Evolutionary conservation across 2,329 filamentous ascomycete genomes (phyloP).

Genomic region (Bimuria novae-zelandiae): DNA sequence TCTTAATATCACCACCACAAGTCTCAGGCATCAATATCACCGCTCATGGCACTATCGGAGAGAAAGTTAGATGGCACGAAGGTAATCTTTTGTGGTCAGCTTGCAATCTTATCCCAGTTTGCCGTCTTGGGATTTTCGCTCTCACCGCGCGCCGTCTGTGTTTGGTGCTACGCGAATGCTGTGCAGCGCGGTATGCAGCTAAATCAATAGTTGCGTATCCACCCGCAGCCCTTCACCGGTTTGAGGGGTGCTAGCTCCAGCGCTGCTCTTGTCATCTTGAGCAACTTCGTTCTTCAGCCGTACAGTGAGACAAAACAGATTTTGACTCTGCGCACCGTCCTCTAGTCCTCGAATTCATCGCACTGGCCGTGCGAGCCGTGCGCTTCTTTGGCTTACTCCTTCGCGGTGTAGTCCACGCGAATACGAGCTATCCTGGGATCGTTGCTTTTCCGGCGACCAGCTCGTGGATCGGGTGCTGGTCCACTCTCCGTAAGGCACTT

Average conservation of each 20-base stretch:
- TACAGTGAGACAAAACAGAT: constrained; percentile 20
- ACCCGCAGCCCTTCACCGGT: constrained; percentile 40
- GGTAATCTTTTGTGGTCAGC: background rate
- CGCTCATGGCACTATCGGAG: background rate
- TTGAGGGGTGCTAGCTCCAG: constrained; percentile 33
- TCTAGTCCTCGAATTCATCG: constrained; percentile 35
- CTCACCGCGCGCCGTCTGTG: constrained; percentile 23
- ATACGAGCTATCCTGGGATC: constrained; percentile 26
- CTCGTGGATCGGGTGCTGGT: constrained; percentile 29
- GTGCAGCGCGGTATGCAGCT: constrained; percentile 37
- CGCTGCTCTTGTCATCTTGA: background rate
- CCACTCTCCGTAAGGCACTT: constrained; percentile 29
- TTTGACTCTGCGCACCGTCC: constrained; percentile 33
- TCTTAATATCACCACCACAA: constrained; percentile 11
- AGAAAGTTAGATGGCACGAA: background rate
- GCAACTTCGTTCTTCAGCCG: background rate
- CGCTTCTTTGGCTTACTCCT: constrained; percentile 27
- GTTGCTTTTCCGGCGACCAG: constrained; percentile 27
- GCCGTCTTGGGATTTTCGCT: background rate
- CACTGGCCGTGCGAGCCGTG: constrained; percentile 27
- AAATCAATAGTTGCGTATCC: constrained; percentile 39
- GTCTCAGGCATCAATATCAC: constrained; percentile 33
- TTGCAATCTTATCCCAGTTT: background rate
- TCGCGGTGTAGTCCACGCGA: constrained; percentile 19
- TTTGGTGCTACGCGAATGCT: constrained; percentile 38